Conservation (phyloP, 208 protist species). For the Wallacemonas sp. region DNA sequence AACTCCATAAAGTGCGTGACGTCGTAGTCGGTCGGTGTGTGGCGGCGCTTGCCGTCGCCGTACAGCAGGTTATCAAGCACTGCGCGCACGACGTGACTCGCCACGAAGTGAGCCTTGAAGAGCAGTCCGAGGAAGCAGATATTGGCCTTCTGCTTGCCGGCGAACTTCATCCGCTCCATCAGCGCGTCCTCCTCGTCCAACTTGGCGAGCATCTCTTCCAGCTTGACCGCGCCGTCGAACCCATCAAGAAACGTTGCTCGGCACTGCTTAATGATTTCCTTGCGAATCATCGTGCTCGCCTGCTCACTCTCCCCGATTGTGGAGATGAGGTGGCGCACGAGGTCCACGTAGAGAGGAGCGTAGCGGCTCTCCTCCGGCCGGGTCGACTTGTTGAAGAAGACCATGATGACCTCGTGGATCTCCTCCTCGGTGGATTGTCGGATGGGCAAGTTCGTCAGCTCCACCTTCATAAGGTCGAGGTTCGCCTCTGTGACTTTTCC, state of each 20-base stretch:
- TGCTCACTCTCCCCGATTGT: constrained; percentile 64
- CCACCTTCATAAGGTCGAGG: constrained; percentile 66
- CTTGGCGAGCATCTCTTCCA: constrained; percentile 45
- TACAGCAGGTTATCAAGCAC: constrained; percentile 81
- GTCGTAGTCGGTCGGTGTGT: constrained; percentile 65
- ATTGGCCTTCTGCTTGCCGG: constrained; percentile 79
- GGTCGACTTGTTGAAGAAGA: constrained; percentile 87
- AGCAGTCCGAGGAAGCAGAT: constrained; percentile 83
- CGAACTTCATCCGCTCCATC: constrained; percentile 59
- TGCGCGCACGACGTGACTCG: constrained; percentile 48
- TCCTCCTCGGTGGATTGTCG: constrained; percentile 84
- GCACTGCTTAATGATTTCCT: constrained; percentile 71
- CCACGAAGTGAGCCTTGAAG: constrained; percentile 57
- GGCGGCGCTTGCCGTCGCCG: constrained; percentile 47
- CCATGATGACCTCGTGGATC: constrained; percentile 79
- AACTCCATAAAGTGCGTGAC: constrained; percentile 83
- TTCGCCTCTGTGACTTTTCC: constrained; percentile 76
- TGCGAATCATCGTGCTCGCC: constrained; percentile 67
- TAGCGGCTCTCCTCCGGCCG: constrained; percentile 75
- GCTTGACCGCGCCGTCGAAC: constrained; percentile 23
- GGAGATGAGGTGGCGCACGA: constrained; percentile 68
- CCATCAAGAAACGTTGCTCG: constrained; percentile 67
- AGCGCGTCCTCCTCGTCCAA: constrained; percentile 61
- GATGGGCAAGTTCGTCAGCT: constrained; percentile 74
- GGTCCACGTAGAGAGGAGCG: constrained; percentile 76